Percentiles rank a stretch among this genome's conserved stretches.
These are phyloP conservation scores for Colletotrichum godetiae DNA, from an alignment of 2,329 filamentous ascomycete genomes.

Conservation along the genomic window DNA sequence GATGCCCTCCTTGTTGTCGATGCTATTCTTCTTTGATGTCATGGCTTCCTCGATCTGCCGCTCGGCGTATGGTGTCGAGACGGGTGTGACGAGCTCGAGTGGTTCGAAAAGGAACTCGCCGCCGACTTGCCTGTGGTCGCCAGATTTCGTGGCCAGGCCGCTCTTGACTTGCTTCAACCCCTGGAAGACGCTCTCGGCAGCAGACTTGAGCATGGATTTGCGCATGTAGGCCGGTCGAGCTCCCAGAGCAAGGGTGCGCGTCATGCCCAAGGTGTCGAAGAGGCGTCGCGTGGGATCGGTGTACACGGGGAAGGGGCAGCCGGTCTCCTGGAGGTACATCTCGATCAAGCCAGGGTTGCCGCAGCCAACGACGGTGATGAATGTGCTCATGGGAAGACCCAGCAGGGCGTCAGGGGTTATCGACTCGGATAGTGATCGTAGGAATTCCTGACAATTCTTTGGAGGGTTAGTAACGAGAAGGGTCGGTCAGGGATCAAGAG, in stretches of 20 bases:
- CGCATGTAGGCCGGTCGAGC: constrained; percentile 72
- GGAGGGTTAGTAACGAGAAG: constrained; percentile 12
- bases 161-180: constrained; percentile 67
- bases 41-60: constrained; percentile 40
- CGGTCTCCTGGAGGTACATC: constrained; percentile 71
- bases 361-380: constrained; percentile 78
- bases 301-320: constrained; percentile 80
- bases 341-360: constrained; percentile 76
- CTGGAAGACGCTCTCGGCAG: constrained; percentile 67
- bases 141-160: constrained; percentile 71
- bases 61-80: constrained; percentile 55
- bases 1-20: constrained; percentile 25
- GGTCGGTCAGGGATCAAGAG: not conserved
- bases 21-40: constrained; percentile 17
- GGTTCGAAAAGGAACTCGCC: constrained; percentile 84
- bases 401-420: constrained; percentile 65
- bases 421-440: constrained; percentile 69
- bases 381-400: constrained; percentile 65
- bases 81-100: constrained; percentile 54
- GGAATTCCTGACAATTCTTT: constrained; percentile 82
- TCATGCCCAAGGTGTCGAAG: constrained; percentile 77
- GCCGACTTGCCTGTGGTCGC: constrained; percentile 76
- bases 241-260: constrained; percentile 71
- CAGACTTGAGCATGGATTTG: constrained; percentile 61
- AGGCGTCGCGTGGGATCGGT: constrained; percentile 77